Evolutionary conservation across 2,329 filamentous ascomycete species (phyloP).

Genomic region (Sodiomyces alkalinus): DNA sequence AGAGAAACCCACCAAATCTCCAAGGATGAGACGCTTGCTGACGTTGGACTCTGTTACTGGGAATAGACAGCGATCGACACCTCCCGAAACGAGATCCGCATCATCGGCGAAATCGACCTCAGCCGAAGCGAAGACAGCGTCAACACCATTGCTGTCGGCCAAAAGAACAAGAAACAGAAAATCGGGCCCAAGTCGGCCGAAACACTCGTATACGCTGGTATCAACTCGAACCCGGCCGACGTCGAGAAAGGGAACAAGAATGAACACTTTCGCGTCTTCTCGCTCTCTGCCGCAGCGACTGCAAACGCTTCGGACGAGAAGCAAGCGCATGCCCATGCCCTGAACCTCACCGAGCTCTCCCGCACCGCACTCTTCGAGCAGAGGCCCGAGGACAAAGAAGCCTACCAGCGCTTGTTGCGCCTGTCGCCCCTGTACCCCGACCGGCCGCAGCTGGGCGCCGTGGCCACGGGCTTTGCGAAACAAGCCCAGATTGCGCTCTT

Average conservation of each 20-base stretch:
- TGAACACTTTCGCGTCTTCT: constrained; percentile 67
- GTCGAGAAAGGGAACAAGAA: constrained; percentile 66
- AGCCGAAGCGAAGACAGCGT: constrained; percentile 80
- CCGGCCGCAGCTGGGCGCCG: constrained; percentile 50
- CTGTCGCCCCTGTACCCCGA: constrained; percentile 28
- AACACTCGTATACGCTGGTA: constrained; percentile 54
- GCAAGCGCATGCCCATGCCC: constrained; percentile 15
- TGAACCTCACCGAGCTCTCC: constrained; percentile 34
- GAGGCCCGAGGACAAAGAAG: constrained; percentile 29
- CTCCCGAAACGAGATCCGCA: constrained; percentile 46
- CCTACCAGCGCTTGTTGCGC: constrained; percentile 45
- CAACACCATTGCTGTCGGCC: constrained; percentile 61
- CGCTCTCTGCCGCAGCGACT: constrained; percentile 29
- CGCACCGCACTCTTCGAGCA: constrained; percentile 37
- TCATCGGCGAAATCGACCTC: constrained; percentile 59
- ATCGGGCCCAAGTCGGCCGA: constrained; percentile 11
- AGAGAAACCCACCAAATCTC: constrained; percentile 1
- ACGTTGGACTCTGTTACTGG: no score
- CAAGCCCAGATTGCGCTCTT: constrained; percentile 71
- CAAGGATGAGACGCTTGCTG: no score
- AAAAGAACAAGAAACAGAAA: constrained; percentile 28
- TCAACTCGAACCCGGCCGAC: constrained; percentile 66
- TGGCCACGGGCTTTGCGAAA: constrained; percentile 63
- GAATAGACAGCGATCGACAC: constrained; percentile 64
- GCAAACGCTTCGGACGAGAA: constrained; percentile 13